Conservation (phyloP, 257 asterid genomes). For the Petrea volubilis region DNA sequence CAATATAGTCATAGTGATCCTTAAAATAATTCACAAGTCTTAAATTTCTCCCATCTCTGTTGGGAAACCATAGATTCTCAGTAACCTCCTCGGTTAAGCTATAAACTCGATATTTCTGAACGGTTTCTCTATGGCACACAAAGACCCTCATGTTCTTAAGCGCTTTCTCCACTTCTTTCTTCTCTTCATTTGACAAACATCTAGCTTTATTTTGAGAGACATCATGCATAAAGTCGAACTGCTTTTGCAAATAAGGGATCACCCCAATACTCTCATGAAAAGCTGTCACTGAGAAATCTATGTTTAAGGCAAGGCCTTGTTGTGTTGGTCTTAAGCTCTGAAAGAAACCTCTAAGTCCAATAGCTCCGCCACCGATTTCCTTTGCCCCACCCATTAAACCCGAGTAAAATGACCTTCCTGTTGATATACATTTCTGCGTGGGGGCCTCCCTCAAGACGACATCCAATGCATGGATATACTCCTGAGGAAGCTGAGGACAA, state of each 20-base stretch:
- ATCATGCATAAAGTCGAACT: conserved; percentile 60
- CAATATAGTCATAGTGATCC: conserved; percentile 81
- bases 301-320: conserved; percentile 91
- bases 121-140: conserved; percentile 82
- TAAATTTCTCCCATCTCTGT: conserved; percentile 66
- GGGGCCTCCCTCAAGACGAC: conserved; percentile 79
- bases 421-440: conserved; percentile 54
- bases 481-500: conserved; percentile 74
- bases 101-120: conserved; percentile 74
- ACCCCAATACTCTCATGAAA: conserved; percentile 94
- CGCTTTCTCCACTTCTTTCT: conserved; percentile 70
- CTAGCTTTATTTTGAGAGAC: conserved; percentile 41
- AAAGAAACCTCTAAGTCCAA: conserved; percentile 83
- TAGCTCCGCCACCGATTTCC: conserved; percentile 91
- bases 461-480: conserved; percentile 92
- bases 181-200: conserved; percentile 55
- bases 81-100: conserved; percentile 71
- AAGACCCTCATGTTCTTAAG: conserved; percentile 80
- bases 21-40: conserved; percentile 67
- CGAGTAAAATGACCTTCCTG: conserved; percentile 77
- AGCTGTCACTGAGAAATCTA: conserved; percentile 90
- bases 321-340: conserved; percentile 93
- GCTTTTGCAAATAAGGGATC: conserved; percentile 72
- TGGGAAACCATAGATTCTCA: conserved; percentile 69
- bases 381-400: conserved; percentile 67